Conservation (phyloP, 1,139 yeast genomes). For the Blastobotrys aristatus region DNA sequence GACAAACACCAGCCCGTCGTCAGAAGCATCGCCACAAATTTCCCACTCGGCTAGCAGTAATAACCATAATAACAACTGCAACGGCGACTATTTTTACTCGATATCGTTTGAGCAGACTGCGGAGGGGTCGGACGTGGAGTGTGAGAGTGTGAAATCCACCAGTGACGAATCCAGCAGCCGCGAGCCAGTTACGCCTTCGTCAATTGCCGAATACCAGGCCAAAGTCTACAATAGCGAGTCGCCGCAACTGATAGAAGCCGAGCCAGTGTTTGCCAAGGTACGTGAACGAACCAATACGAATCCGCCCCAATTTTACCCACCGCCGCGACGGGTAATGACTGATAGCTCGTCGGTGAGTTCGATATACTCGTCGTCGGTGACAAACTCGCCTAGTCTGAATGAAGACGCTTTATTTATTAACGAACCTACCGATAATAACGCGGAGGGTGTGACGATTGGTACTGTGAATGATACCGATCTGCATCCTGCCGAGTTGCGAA, state of each 20-base stretch:
- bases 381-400: conserved; percentile 1
- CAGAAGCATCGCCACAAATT: background rate
- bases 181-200: conserved; percentile 16
- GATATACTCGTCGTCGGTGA: conserved; percentile 8
- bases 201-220: conserved; percentile 2
- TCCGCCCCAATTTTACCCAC: background rate
- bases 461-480: background rate
- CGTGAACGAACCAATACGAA: background rate
- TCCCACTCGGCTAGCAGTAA: background rate
- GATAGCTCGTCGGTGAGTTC: conserved; percentile 10
- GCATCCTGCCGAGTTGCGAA: conserved; percentile 4
- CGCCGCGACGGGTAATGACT: background rate
- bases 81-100: conserved; percentile 27
- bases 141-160: conserved; percentile 9
- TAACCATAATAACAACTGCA: background rate
- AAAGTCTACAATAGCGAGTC: background rate
- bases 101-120: conserved; percentile 25
- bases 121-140: conserved; percentile 8
- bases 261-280: background rate
- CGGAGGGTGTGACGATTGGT: conserved; percentile 2
- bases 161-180: conserved; percentile 13
- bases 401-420: conserved; percentile 9
- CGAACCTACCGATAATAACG: conserved; percentile 2
- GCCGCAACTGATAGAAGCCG: background rate
- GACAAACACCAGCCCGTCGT: conserved; percentile 6